Base-by-base conservation (phyloP, 805 yeast genomes). In the Saccharomycopsis vini region DNA sequence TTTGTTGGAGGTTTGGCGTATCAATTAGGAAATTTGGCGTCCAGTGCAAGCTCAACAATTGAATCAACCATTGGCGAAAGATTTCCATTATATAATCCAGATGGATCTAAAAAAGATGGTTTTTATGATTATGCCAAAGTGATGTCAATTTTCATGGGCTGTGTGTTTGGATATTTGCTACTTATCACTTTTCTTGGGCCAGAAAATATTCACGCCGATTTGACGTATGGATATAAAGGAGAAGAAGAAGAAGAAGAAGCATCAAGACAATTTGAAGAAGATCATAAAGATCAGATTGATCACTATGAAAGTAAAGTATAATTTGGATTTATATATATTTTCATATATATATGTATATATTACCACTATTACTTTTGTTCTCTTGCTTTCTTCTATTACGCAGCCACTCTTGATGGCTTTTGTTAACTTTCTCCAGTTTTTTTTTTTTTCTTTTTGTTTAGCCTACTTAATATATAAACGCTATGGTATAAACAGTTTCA, bases 1-100 rank as follows among this genome's bases (percentile, higher is more conserved):
- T 68, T 80, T 50, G 68, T 79, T 36, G 71, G 72, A 43, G 84
- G 87, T 41, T 59, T 77, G 20, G 69, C 77, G 7, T 81, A 81
- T 56, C 88, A 81, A 61, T 68, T 81, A 46, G 88, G 88, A 63
- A 80, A 81, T 58, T 68, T 81, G 55, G 83, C 80, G 0, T 74
- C 84, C 3, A 72, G 82, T 18, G 87, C 86, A 0, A 73, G 83
- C 2, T 71, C 81, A 16, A 81, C 89, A 4, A 81, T 81, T 50
- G 86, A 81, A 59, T 65, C 85, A 2, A 64, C 68, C n/a, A 62
- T 78, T 36, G 81, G 88, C 22, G 68, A 67, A 26, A 60, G 65
- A 41, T 82, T 78, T 66, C 87, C 86, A 2, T 53, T 79, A 24
- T 54, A 50, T 37, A 55, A 62, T 33, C 54, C 57, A 15, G 44